phyloP scores from a whole-genome alignment of 2,329 filamentous ascomycete genomes.

The Trichophyton benhamiae region DNA sequence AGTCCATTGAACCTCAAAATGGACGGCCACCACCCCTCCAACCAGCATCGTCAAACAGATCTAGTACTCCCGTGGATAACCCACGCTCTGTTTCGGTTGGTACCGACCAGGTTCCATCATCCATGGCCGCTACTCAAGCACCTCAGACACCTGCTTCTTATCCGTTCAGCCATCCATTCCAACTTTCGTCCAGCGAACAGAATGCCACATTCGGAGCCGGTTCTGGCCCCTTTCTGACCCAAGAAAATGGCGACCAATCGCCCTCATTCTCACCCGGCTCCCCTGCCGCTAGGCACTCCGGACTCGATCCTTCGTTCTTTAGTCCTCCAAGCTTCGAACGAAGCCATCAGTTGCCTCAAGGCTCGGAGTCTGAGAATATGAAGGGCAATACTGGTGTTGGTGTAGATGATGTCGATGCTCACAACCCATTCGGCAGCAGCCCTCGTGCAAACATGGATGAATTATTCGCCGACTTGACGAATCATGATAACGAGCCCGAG shows the following conservation, averaged over 20 bases:
- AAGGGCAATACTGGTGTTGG: constrained; percentile 23
- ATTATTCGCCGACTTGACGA: constrained; percentile 37
- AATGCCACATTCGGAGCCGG: constrained; percentile 27
- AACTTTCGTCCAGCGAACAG: constrained; percentile 25
- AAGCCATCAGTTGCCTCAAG: constrained; percentile 17
- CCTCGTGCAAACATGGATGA: constrained; percentile 32
- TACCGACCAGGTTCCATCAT: constrained; percentile 24
- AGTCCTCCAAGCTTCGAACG: constrained; percentile 30
- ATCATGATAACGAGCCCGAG: constrained; percentile 29
- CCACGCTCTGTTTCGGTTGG: constrained; percentile 21
- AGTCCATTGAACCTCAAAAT: constrained; percentile 44
- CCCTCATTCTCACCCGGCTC: constrained; percentile 30
- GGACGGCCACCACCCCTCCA: constrained; percentile 21
- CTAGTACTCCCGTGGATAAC: constrained; percentile 20
- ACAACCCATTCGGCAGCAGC: constrained; percentile 27
- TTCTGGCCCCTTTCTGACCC: constrained; percentile 28
- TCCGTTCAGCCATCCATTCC: constrained; percentile 30
- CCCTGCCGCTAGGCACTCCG: constrained; percentile 26
- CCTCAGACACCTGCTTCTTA: constrained; percentile 22
- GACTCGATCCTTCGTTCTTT: constrained; percentile 31
- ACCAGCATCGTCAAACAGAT: constrained; percentile 19
- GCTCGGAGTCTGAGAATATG: constrained; percentile 12
- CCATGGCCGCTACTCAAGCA: constrained; percentile 14
- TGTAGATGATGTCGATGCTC: constrained; percentile 19
- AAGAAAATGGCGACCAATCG: constrained; percentile 22